phyloP scores from a whole-genome alignment of 2,329 filamentous ascomycete species.

The Gnomoniopsis smithogilvyi region DNA sequence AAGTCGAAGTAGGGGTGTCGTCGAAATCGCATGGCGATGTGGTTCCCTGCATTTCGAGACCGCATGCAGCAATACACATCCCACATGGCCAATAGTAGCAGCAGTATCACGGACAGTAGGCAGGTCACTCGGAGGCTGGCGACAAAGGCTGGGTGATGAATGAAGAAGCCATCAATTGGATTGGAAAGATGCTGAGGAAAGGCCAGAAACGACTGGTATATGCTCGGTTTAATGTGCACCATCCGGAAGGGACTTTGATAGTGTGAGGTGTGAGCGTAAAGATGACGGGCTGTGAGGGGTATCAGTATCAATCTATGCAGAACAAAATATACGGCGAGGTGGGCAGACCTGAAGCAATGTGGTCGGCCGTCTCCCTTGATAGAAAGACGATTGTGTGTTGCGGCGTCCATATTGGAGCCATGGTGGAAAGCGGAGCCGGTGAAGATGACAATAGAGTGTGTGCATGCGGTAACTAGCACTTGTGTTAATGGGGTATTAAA shows the following conservation, averaged over 20 bases:
- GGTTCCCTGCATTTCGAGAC: neutral
- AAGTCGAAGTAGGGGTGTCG: neutral
- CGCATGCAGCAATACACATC: neutral
- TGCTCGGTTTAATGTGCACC: neutral
- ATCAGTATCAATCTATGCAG: neutral
- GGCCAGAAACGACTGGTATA: neutral
- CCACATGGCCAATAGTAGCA: neutral
- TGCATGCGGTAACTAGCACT: too few relatives aligned
- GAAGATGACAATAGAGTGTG: too few relatives aligned
- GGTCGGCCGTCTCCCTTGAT: neutral
- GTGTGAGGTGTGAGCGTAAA: neutral
- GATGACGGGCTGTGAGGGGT: neutral
- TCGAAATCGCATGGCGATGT: neutral
- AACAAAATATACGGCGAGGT: neutral
- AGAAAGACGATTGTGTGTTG: neutral
- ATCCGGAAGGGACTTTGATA: slow-evolving; percentile 13
- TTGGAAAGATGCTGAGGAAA: neutral
- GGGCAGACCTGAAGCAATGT: neutral
- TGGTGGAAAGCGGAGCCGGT: too few relatives aligned
- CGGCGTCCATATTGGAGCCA: neutral
- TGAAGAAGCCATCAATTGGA: neutral
- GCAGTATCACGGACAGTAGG: neutral
- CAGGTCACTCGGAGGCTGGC: neutral
- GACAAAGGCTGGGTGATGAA: neutral
- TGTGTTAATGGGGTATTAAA: too few relatives aligned